phyloP scores from a whole-genome alignment of 148 eudicot genomes.

The Fallopia convolvulus region DNA sequence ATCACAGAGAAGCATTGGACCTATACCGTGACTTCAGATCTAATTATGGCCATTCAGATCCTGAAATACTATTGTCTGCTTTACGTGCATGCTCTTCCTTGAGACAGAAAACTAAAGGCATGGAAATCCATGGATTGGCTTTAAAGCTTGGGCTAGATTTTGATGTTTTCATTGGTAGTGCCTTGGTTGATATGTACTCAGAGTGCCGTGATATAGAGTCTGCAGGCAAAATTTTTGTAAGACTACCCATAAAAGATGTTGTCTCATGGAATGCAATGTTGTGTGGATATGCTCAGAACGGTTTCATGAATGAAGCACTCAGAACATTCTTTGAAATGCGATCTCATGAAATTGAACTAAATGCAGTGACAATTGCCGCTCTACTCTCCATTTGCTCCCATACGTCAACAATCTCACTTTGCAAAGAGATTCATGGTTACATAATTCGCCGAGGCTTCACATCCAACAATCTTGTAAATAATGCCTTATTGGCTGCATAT shows the following conservation, averaged over 20 bases:
- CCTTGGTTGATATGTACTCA: slow-evolving; percentile 66
- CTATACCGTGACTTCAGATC: slow-evolving; percentile 16
- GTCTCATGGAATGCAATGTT: slow-evolving; percentile 80
- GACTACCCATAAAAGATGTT: slow-evolving; percentile 33
- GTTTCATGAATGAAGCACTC: slow-evolving; percentile 54
- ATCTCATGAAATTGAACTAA: slow-evolving; percentile 24
- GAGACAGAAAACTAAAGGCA: slow-evolving; percentile 20
- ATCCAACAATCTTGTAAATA: slow-evolving; percentile 57
- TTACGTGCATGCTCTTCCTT: slow-evolving; percentile 33
- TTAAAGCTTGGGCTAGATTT: slow-evolving; percentile 28
- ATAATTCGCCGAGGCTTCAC: slow-evolving; percentile 45
- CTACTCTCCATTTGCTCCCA: slow-evolving; percentile 49
- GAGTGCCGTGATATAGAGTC: slow-evolving; percentile 59
- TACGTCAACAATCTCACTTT: slow-evolving; percentile 48
- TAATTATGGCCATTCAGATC: slow-evolving; percentile 19
- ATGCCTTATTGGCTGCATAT: slow-evolving; percentile 88
- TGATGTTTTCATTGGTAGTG: slow-evolving; percentile 35
- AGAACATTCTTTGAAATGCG: slow-evolving; percentile 54
- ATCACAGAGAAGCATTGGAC: slow-evolving; percentile 23
- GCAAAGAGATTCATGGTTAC: slow-evolving; percentile 57
- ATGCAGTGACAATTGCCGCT: slow-evolving; percentile 61
- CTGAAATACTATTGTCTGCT: slow-evolving; percentile 20
- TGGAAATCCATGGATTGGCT: slow-evolving; percentile 27
- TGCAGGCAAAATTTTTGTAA: slow-evolving; percentile 44
- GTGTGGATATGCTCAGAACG: slow-evolving; percentile 74